phyloP scores from a whole-genome alignment of 1,284 basidiomycete species.

The Fomitiporia mediterranea region DNA sequence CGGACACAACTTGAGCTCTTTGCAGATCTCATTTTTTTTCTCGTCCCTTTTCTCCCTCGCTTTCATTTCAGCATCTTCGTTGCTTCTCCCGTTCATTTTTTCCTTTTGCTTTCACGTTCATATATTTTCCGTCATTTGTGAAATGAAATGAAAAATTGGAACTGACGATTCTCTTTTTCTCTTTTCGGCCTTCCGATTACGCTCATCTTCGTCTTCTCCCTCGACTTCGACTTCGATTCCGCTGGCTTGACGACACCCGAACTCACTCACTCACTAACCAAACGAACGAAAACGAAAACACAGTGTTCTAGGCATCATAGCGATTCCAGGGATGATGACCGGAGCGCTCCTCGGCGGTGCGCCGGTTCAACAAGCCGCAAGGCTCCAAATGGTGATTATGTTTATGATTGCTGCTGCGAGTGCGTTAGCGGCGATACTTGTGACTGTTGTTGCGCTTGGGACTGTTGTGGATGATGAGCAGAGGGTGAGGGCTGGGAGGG shows the following conservation, averaged over 20 bases:
- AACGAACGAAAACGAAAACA: too few relatives aligned
- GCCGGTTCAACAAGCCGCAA: conserved; percentile 77
- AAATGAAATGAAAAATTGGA: not conserved
- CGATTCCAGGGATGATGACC: conserved; percentile 82
- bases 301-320: conserved; percentile 77
- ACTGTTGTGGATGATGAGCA: conserved; percentile 66
- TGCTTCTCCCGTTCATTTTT: not conserved
- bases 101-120: not conserved
- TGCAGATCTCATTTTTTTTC: conserved; percentile 2
- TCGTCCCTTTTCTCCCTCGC: too few relatives aligned
- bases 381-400: conserved; percentile 87
- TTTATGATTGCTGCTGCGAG: conserved; percentile 83
- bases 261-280: too few relatives aligned
- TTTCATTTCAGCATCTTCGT: not conserved
- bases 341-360: conserved; percentile 84
- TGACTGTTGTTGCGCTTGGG: conserved; percentile 54
- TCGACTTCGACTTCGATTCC: too few relatives aligned
- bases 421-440: conserved; percentile 60
- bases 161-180: not conserved
- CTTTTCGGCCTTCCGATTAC: too few relatives aligned
- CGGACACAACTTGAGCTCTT: too few relatives aligned
- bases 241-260: too few relatives aligned
- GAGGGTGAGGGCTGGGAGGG: conserved; percentile 64
- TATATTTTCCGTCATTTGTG: not conserved
- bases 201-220: too few relatives aligned